Evolutionary conservation across 2,329 filamentous ascomycete genomes (phyloP), one percentile per base, ranked within the genome.

Genomic region (Alternaria postmessia): DNA sequence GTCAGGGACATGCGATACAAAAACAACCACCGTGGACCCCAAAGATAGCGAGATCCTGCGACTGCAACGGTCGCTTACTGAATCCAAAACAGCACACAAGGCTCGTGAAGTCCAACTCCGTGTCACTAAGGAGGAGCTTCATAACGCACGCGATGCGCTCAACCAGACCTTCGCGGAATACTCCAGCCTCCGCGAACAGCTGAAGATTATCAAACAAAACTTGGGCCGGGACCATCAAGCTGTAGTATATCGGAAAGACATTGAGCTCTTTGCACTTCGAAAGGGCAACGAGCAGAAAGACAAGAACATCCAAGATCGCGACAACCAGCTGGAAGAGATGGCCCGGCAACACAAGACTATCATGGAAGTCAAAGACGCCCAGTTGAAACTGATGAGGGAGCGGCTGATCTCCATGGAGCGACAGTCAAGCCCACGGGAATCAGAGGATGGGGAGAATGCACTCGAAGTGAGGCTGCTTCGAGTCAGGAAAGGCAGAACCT

Each of bases 221-320:
- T 59, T 76, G 26, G 73, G 65, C 24, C 70, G 71, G 3, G 70
- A 76, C 26, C 75, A 78, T 20, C 75, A 78, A 61, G 65, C 73
- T 12, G 59, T 72, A 42, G 58, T 76, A 51, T 78, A 78, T 48
- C 68, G 75, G 20, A 78, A 77, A 48, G 75, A 78, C 48, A 78
- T 78, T 46, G 75, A 78, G 51, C 61, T 78, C 16, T 78, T 78
- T 62, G 75, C 75, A 6, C 65, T 77, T 9, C 72, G 75, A 3
- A 78, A 78, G 57, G 70, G 67, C 18, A 76, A 72, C 57, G 74
- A 77, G 42, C 74, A 75, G 47, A 77, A 76, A 52, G 75, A 78
- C 52, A 73, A 63, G 56, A 62, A 65, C 44, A 71, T 77, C 51
- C 70, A 68, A 28, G 74, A 77, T 3, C 70, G 64, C 43, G 73